These are phyloP conservation scores for Stephanodiscus minutulus DNA, from an alignment of 108 stramenopile genomes.

Conservation along the genomic window DNA sequence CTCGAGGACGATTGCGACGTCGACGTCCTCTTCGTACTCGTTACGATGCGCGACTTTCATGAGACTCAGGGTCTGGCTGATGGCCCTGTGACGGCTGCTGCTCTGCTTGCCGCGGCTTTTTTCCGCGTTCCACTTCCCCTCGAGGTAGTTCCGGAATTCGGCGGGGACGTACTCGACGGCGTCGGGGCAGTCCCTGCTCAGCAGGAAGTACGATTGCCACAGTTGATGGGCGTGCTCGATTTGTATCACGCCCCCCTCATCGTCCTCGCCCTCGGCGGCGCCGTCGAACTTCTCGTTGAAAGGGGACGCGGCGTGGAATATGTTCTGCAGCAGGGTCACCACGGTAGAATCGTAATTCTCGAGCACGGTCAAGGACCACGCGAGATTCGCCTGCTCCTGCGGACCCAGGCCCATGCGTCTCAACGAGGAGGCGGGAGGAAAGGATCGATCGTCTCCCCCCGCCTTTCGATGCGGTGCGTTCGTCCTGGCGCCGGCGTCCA, in stretches of 20 bases:
- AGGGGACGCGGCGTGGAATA: slow-evolving; percentile 55
- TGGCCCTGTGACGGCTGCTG: slow-evolving; percentile 75
- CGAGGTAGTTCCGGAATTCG: slow-evolving; percentile 65
- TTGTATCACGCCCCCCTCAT: slow-evolving; percentile 57
- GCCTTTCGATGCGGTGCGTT: slow-evolving; percentile 3
- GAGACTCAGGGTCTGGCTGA: slow-evolving; percentile 70
- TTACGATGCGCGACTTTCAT: slow-evolving; percentile 84
- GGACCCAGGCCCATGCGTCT: slow-evolving; percentile 51
- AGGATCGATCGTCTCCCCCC: not conserved
- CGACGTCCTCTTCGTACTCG: slow-evolving; percentile 91
- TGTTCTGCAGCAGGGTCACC: slow-evolving; percentile 51
- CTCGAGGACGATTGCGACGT: slow-evolving; percentile 84
- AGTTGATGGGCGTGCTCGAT: slow-evolving; percentile 90
- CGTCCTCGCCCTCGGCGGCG: not conserved
- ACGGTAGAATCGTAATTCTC: slow-evolving; percentile 56
- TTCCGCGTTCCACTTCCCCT: slow-evolving; percentile 70
- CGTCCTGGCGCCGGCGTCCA: slow-evolving; percentile 7
- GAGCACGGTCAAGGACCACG: slow-evolving; percentile 79
- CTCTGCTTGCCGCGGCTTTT: slow-evolving; percentile 74
- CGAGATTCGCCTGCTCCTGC: slow-evolving; percentile 86
- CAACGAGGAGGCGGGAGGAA: slow-evolving; percentile 24
- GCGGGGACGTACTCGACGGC: slow-evolving; percentile 57
- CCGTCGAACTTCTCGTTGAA: slow-evolving; percentile 11
- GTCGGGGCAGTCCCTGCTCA: slow-evolving; percentile 68
- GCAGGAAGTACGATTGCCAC: slow-evolving; percentile 80